Conservation (phyloP, 257 asterid genomes). For the Dorcoceras hygrometricum region DNA sequence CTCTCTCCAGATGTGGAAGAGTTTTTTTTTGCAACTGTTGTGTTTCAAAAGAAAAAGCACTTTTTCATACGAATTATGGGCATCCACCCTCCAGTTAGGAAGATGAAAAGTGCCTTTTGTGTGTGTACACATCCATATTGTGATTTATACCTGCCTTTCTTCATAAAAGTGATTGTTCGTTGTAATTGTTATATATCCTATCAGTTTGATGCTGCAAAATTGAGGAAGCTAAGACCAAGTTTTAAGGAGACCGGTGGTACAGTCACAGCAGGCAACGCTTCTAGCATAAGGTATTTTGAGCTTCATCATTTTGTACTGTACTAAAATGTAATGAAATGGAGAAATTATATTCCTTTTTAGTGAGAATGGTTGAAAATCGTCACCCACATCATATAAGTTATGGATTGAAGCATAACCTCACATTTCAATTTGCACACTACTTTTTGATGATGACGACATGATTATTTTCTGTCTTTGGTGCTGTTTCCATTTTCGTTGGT, state of each 20-base stretch:
- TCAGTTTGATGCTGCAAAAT: conserved; percentile 92
- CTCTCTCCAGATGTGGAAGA: neutral
- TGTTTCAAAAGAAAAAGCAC: neutral
- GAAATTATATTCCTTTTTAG: neutral
- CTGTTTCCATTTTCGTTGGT: neutral
- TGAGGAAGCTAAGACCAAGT: conserved; percentile 94
- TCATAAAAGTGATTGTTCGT: neutral
- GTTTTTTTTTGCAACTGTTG: neutral
- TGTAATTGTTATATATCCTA: conserved; percentile 24
- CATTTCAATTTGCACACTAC: conserved; percentile 9
- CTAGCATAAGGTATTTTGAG: conserved; percentile 78
- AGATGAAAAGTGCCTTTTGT: neutral
- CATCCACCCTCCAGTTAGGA: neutral
- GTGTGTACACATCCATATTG: neutral
- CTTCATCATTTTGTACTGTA: conserved; percentile 10
- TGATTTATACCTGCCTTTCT: conserved; percentile 6
- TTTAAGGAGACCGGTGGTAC: conserved; percentile 95
- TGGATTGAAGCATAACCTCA: neutral
- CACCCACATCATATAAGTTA: neutral
- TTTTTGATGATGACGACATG: neutral
- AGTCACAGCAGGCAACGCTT: conserved; percentile 98
- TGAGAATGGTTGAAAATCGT: neutral
- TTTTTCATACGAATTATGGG: neutral
- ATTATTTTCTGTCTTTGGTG: neutral
- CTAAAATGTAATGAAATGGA: neutral